A percentile compares a stretch with the other conserved stretches of the same genome.
phyloP scores from a whole-genome alignment of 805 yeast species.

The Myxozyma kluyveri region DNA sequence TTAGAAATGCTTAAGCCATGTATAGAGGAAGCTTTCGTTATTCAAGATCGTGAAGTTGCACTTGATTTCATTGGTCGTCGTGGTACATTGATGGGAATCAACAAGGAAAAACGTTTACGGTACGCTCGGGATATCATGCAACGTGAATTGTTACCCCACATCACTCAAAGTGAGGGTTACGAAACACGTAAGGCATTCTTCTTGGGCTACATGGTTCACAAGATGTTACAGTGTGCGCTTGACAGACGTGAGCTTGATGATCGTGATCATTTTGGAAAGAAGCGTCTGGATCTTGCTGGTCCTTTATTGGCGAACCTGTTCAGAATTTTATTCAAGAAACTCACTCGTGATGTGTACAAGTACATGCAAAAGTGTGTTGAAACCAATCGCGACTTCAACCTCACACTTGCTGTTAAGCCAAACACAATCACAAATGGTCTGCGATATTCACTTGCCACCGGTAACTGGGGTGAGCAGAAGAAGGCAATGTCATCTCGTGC shows the following conservation, averaged over 20 bases:
- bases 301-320: slow-evolving; percentile 93
- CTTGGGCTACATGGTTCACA: slow-evolving; percentile 96
- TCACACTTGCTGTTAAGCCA: slow-evolving; percentile 94
- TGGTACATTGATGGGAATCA: slow-evolving; percentile 93
- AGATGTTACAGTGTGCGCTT: slow-evolving; percentile 89
- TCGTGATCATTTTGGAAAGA: slow-evolving; percentile 99
- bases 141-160: slow-evolving; percentile 94
- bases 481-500: slow-evolving; percentile 98
- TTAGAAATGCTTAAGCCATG: slow-evolving; percentile 98
- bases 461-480: slow-evolving; percentile 99
- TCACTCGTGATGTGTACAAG: slow-evolving; percentile 94
- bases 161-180: slow-evolving; percentile 94
- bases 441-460: slow-evolving; percentile 96
- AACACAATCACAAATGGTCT: slow-evolving; percentile 96
- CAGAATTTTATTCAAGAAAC: slow-evolving; percentile 88
- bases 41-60: slow-evolving; percentile 97
- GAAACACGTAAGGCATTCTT: slow-evolving; percentile 96
- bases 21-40: slow-evolving; percentile 97
- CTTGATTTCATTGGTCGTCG: slow-evolving; percentile 97
- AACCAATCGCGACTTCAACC: slow-evolving; percentile 93
- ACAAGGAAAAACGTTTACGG: slow-evolving; percentile 96
- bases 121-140: slow-evolving; percentile 96
- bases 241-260: slow-evolving; percentile 98
- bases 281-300: slow-evolving; percentile 97
- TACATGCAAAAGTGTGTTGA: slow-evolving; percentile 99